Percentiles rank a stretch among this genome's conserved stretches.
phyloP scores from a whole-genome alignment of 2,329 filamentous ascomycete species.

The Pseudogymnoascus sp. region DNA sequence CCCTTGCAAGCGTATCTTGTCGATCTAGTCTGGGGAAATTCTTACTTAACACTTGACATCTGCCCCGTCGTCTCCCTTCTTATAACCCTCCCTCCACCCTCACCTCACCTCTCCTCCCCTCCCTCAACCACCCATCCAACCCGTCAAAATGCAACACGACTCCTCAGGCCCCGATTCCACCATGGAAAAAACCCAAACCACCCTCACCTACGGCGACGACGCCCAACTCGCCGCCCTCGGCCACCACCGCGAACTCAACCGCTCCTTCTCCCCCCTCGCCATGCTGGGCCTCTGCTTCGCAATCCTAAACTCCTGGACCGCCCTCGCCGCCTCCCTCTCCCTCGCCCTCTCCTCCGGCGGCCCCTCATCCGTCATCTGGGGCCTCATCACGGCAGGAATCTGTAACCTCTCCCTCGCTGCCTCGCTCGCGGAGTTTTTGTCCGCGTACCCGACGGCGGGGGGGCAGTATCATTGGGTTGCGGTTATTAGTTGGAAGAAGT shows the following conservation, averaged over 20 bases:
- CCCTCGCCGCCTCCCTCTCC: conserved; percentile 23
- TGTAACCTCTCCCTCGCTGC: conserved; percentile 34
- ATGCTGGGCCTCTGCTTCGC: conserved; percentile 47
- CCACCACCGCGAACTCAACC: conserved; percentile 39
- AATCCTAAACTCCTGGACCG: conserved; percentile 36
- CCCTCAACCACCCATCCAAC: neutral
- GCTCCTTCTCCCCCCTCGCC: conserved; percentile 44
- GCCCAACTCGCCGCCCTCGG: conserved; percentile 46
- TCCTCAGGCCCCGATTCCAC: neutral
- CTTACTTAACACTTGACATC: neutral
- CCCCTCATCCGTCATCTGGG: conserved; percentile 32
- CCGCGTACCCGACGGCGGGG: conserved; percentile 34
- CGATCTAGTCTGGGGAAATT: neutral
- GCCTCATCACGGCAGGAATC: conserved; percentile 35
- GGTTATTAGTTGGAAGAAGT: conserved; percentile 31
- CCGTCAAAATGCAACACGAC: neutral
- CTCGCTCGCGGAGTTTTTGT: conserved; percentile 34
- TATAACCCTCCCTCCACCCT: neutral
- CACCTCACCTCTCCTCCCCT: neutral
- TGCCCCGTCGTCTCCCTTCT: neutral
- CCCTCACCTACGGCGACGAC: conserved; percentile 31
- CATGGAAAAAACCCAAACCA: neutral
- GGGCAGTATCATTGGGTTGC: conserved; percentile 38
- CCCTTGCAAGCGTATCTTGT: neutral
- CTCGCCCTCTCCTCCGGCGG: conserved; percentile 36